Evolutionary conservation across 2,329 filamentous ascomycete genomes (phyloP), one percentile per base, ranked within the genome.

Genomic region (Zymoseptoria brevis): DNA sequence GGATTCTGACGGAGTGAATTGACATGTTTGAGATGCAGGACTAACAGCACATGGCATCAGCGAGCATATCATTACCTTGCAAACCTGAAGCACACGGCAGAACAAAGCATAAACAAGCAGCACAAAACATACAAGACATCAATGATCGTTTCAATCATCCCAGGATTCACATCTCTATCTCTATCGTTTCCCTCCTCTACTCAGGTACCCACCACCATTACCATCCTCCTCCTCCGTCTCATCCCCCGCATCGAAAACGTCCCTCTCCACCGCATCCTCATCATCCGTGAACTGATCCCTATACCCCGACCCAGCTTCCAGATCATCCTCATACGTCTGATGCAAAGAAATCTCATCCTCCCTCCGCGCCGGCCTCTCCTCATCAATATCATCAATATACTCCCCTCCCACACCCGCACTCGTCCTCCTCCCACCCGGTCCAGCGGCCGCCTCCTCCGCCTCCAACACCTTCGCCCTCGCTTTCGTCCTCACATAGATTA

Each of bases 401-500:
- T 75, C 75, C 21, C 72, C 73, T n/a, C 67, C 73, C 8, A 75
- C 73, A 6, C 56, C 64, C 51, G 58, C 58, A 54, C 59, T 59
- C 19, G 60, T 54, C 50, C 64, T 50, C 58, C 66, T 56, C 68
- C 55, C 61, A 57, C 35, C 71, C 22, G 3, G 22, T 56, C 13
- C 72, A 1, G 63, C 68, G n/a, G 74, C 73, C 21, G 72, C 69
- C 67, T 80, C 78, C 57, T 79, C 76, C 2, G 73, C 75, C 59
- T 81, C 78, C 8, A 80, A 69, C 63, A 79, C 70, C 8, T 74
- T 67, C 61, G 83, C 83, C 69, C 79, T 69, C 56, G 75, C 70
- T 63, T 76, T 77, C 9, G 79, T 80, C 62, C 79, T 80, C 67
- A 81, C 82, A 77, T 96, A 99, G 72, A 99, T 95, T 74, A 95